A percentile compares a stretch with the other conserved stretches of the same genome.
phyloP scores from a whole-genome alignment of 2,329 filamentous ascomycete species.

The Talaromyces sp. region DNA sequence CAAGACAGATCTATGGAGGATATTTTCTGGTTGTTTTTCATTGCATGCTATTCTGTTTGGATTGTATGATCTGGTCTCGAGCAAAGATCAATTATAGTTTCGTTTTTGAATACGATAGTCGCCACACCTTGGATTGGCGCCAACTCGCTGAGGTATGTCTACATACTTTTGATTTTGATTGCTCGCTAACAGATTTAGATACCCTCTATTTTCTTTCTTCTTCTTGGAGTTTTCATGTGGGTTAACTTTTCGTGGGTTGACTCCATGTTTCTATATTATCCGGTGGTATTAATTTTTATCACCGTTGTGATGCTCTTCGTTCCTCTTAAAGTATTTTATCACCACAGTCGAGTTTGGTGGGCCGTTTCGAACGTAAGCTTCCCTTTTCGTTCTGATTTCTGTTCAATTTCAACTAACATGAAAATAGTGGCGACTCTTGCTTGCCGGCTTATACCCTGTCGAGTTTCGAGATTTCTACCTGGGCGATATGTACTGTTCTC shows the following conservation, averaged over 20 bases:
- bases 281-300: slow-evolving; percentile 72
- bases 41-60: slow-evolving; percentile 78
- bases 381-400: neutral
- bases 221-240: slow-evolving; percentile 78
- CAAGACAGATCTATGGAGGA: slow-evolving; percentile 74
- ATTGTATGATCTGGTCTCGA: slow-evolving; percentile 77
- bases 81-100: slow-evolving; percentile 95
- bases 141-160: slow-evolving; percentile 68
- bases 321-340: slow-evolving; percentile 71
- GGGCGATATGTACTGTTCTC: slow-evolving; percentile 94
- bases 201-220: slow-evolving; percentile 76
- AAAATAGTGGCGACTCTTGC: slow-evolving; percentile 72
- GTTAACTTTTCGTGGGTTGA: slow-evolving; percentile 77
- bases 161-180: neutral
- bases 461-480: slow-evolving; percentile 98
- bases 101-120: slow-evolving; percentile 92
- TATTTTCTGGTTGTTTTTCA: slow-evolving; percentile 83
- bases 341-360: slow-evolving; percentile 79
- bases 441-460: slow-evolving; percentile 85
- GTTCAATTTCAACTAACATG: slow-evolving; percentile 29
- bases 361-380: slow-evolving; percentile 76
- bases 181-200: slow-evolving; percentile 51
- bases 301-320: slow-evolving; percentile 70
- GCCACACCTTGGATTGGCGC: slow-evolving; percentile 85
- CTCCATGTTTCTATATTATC: slow-evolving; percentile 79